A percentile compares a stretch with the other conserved stretches of the same genome.
phyloP scores from a whole-genome alignment of 371 early-diverging fungal genomes.

The Mucor sp. region DNA sequence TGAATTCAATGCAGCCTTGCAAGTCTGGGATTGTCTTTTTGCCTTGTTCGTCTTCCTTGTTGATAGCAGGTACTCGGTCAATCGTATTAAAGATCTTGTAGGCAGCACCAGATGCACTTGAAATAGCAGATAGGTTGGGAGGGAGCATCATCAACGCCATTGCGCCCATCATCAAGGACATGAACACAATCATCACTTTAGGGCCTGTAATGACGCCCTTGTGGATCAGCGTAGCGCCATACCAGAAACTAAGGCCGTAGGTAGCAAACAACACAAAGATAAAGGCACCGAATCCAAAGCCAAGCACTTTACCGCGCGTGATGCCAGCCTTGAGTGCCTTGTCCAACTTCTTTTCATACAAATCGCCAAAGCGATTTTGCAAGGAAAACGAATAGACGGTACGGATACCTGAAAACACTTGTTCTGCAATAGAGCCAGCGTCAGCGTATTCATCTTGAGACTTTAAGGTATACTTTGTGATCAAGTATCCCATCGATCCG shows the following conservation, averaged over 20 bases:
- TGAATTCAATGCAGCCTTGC: slow-evolving; percentile 60
- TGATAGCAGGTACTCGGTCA: slow-evolving; percentile 71
- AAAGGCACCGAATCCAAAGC: slow-evolving; percentile 60
- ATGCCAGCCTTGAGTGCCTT: slow-evolving; percentile 61
- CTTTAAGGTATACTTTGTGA: slow-evolving; percentile 46
- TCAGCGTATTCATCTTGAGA: slow-evolving; percentile 41
- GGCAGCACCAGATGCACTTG: slow-evolving; percentile 69
- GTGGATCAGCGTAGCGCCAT: slow-evolving; percentile 63
- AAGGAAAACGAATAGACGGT: slow-evolving; percentile 87
- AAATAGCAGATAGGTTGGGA: slow-evolving; percentile 62
- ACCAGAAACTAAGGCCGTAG: slow-evolving; percentile 80
- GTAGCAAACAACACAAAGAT: slow-evolving; percentile 63
- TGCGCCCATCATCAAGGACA: slow-evolving; percentile 67
- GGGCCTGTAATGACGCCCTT: slow-evolving; percentile 48
- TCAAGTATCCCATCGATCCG: slow-evolving; percentile 63
- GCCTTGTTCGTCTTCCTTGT: slow-evolving; percentile 50
- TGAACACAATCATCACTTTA: slow-evolving; percentile 67
- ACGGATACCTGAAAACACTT: slow-evolving; percentile 82
- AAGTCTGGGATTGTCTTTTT: slow-evolving; percentile 29
- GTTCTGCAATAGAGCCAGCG: slow-evolving; percentile 49
- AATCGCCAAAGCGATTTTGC: slow-evolving; percentile 64
- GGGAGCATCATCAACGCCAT: slow-evolving; percentile 44
- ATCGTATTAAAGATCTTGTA: slow-evolving; percentile 73
- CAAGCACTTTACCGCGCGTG: slow-evolving; percentile 52
- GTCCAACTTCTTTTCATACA: slow-evolving; percentile 59